Evolutionary conservation across 257 asterid species (phyloP), one percentile per base, ranked within the genome.

Genomic region (Cordia subcordata): DNA sequence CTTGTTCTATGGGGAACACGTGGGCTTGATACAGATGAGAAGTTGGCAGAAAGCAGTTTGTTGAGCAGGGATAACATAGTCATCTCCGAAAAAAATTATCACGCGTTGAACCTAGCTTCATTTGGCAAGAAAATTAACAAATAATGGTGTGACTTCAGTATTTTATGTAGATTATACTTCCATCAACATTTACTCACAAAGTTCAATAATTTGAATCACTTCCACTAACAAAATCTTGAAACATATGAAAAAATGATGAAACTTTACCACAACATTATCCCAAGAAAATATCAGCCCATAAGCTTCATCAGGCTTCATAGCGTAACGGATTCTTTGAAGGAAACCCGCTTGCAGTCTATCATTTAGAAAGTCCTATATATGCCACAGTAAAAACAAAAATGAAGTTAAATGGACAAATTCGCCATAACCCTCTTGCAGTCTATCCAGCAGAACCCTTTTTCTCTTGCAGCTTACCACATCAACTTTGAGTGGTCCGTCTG

Each of bases 251-350:
- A 10, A 54, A 53, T 59, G 52, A 18, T 58, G 57, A 66, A 72
- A 70, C 54, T 61, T 75, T 78, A 92, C 99, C 99, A 92, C 89
- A 37, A 88, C 96, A 77, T 90, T 90, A 42, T 92, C 99, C 97
- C 96, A 92, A 50, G 99, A 86, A 81, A 92, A 92, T 71, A 92
- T 80, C 61, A 92, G 95, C 11, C 99, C 99, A 70, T 92, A 88
- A 56, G 97, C 99, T 77, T 92, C 99, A 52, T 92, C 99, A 38
- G 99, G 99, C 81, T 88, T 92, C 99, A 92, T 92, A 8, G 99
- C 94, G 51, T 92, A 92, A 27, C 96, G 94, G 69, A 92, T 92
- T 68, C 96, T 78, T 60, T 85, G 77, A 60, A 92, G 95, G 72
- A 88, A 92, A 52, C 99, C 96, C 70, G 84, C 97, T 81, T 92